Percentiles rank a stretch among this genome's conserved stretches.
phyloP scores from a whole-genome alignment of 2,329 filamentous ascomycete genomes.

The Blastomyces parvus region DNA sequence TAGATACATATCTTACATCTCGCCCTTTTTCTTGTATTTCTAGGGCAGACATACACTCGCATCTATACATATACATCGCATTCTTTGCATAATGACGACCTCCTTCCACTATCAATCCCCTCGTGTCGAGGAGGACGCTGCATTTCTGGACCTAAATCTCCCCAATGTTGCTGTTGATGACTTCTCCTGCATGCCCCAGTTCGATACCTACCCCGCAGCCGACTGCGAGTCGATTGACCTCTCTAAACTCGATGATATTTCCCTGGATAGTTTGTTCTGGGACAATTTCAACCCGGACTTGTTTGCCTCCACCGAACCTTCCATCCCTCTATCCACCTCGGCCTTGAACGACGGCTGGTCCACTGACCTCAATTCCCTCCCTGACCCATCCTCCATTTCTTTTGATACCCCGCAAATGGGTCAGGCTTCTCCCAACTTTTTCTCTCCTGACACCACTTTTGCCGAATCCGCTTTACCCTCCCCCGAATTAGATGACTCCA shows the following conservation, averaged over 20 bases:
- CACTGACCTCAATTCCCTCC: background rate
- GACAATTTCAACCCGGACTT: background rate
- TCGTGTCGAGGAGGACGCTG: background rate
- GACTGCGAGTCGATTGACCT: slow-evolving; percentile 1
- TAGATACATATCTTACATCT: background rate
- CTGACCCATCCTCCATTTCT: background rate
- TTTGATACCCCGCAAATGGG: background rate
- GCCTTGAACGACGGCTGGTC: background rate
- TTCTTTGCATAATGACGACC: slow-evolving; percentile 1
- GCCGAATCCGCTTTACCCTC: background rate
- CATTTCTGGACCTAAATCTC: background rate
- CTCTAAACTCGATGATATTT: background rate
- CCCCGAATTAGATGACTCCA: slow-evolving; percentile 8
- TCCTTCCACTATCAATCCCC: background rate
- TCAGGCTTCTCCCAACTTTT: background rate
- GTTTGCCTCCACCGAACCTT: background rate
- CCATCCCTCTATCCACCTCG: background rate
- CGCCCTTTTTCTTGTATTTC: background rate
- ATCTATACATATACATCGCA: too few species aligned
- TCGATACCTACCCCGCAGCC: background rate
- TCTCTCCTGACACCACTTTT: background rate
- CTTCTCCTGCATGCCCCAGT: background rate
- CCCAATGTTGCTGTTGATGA: background rate
- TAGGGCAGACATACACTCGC: background rate
- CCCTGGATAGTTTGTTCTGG: background rate